Conservation (phyloP, 371 early-diverging fungal genomes). For the Mucor indicus region DNA sequence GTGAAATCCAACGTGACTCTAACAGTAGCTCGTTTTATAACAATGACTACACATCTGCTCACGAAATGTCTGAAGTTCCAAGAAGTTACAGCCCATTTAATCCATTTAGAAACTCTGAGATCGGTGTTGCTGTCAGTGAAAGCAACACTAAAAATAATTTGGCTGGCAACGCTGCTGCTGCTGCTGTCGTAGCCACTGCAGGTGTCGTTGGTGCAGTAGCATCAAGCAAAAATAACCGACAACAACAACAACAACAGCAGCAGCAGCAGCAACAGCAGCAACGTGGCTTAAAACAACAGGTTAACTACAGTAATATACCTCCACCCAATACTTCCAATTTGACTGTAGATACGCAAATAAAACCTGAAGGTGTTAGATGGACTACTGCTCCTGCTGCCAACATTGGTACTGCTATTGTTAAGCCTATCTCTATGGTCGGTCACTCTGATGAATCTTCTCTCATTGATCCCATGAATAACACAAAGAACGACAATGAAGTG, state of each 20-base stretch:
- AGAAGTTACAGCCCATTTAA: slow-evolving; percentile 23
- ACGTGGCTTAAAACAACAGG: too few relatives aligned
- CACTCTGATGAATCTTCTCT: not conserved
- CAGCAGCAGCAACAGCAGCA: too few relatives aligned
- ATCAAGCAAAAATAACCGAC: not conserved
- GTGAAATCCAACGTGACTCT: slow-evolving; percentile 17
- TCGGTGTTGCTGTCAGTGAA: not conserved
- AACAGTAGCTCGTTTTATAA: not conserved
- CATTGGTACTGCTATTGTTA: slow-evolving; percentile 32
- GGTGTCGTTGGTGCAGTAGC: not conserved
- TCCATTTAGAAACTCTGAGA: slow-evolving; percentile 29
- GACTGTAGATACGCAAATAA: not conserved
- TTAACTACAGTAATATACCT: not conserved
- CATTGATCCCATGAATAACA: not conserved
- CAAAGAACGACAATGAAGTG: not conserved
- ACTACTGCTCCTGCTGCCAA: slow-evolving; percentile 9
- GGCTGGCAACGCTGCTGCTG: not conserved
- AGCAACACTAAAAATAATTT: too few relatives aligned
- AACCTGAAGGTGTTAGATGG: slow-evolving; percentile 20
- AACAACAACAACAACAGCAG: not conserved
- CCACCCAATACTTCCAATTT: not conserved
- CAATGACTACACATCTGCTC: not conserved
- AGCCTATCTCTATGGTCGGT: slow-evolving; percentile 13
- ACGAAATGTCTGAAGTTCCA: slow-evolving; percentile 16
- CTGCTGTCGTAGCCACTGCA: not conserved